A percentile compares a stretch with the other conserved stretches of the same genome.
Evolutionary conservation across 2,329 filamentous ascomycete genomes (phyloP).

Genomic region (Juglanconis sp.): DNA sequence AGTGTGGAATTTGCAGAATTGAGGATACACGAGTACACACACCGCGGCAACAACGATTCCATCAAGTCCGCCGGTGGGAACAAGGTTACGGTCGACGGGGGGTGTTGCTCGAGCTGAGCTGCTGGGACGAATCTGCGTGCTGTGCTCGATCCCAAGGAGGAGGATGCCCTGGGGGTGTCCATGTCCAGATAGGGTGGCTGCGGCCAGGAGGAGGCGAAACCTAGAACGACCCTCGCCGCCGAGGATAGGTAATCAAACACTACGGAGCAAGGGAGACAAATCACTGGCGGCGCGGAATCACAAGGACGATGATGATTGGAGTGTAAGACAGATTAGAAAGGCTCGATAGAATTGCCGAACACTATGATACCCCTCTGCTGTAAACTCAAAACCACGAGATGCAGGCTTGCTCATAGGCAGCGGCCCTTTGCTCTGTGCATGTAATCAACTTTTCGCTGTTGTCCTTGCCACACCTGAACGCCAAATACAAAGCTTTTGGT

Average conservation of each 20-base stretch:
- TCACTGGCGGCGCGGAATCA: neutral
- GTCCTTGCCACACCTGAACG: conserved; percentile 28
- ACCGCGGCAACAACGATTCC: conserved; percentile 89
- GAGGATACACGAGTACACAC: conserved; percentile 85
- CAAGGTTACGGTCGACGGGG: conserved; percentile 29
- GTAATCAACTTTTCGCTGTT: neutral
- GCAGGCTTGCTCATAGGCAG: conserved; percentile 3
- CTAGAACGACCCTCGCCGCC: neutral
- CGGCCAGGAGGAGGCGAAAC: neutral
- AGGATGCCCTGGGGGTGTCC: no score
- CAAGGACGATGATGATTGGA: neutral
- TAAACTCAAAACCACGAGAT: neutral
- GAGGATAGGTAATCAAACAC: neutral
- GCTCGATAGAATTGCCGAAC: conserved; percentile 13
- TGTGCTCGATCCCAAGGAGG: no score
- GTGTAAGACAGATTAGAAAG: conserved; percentile 14
- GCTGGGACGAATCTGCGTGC: neutral
- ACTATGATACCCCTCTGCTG: conserved; percentile 30
- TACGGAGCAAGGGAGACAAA: neutral
- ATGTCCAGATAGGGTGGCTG: no score
- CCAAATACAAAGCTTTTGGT: conserved; percentile 16
- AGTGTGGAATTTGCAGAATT: conserved; percentile 54
- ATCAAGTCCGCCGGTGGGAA: conserved; percentile 61
- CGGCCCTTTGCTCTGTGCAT: neutral
- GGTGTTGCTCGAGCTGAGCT: conserved; percentile 12